Conservation (phyloP, 1,284 basidiomycete genomes). For the Puccinia novopanici region DNA sequence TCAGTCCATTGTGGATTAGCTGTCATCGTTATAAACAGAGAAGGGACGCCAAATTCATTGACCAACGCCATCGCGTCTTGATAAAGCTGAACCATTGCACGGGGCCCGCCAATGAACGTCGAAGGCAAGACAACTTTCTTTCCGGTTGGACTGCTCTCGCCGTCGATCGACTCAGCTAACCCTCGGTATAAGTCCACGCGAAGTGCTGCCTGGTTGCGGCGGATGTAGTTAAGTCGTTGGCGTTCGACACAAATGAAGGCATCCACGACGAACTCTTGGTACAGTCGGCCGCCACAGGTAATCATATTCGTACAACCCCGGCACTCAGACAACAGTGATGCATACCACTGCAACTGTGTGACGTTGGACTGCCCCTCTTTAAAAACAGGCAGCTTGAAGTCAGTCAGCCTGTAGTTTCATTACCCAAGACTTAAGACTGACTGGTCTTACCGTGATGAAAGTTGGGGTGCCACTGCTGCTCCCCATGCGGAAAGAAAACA, state of each 20-base stretch:
- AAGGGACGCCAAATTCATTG: slow-evolving; percentile 56
- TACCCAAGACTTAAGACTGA: too few relatives aligned
- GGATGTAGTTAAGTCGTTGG: neutral
- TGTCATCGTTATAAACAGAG: slow-evolving; percentile 61
- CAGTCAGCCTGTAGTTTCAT: too few relatives aligned
- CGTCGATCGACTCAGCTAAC: neutral
- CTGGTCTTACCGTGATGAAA: too few relatives aligned
- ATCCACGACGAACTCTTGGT: too few relatives aligned
- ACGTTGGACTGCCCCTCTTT: too few relatives aligned
- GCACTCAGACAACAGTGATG: too few relatives aligned
- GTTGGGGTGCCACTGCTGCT: slow-evolving; percentile 9
- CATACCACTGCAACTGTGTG: too few relatives aligned
- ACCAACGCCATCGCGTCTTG: slow-evolving; percentile 61
- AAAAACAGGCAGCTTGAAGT: too few relatives aligned
- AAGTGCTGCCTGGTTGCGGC: neutral
- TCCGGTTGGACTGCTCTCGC: slow-evolving; percentile 47
- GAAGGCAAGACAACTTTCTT: slow-evolving; percentile 58
- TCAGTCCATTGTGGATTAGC: slow-evolving; percentile 62
- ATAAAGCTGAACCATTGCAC: slow-evolving; percentile 60
- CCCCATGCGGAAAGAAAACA: too few relatives aligned
- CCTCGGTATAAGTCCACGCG: neutral
- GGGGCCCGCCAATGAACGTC: slow-evolving; percentile 59
- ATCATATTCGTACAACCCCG: neutral
- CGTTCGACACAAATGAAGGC: slow-evolving; percentile 1
- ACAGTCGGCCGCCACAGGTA: neutral